Conservation (phyloP, 108 stramenopile genomes). For the Nannochloropsis oceanica region DNA sequence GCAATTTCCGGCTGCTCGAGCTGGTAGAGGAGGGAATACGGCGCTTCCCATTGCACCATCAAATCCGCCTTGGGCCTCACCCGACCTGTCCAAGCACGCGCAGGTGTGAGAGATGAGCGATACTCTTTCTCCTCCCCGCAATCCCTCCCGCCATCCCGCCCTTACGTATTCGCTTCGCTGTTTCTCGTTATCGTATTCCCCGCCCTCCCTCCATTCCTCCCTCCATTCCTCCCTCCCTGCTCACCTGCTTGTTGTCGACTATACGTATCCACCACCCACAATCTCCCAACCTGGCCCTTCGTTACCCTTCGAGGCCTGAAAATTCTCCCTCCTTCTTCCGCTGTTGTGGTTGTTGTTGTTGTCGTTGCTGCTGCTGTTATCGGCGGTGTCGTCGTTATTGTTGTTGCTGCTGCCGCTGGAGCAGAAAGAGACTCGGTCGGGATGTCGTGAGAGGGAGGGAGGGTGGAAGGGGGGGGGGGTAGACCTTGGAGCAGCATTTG, state of each 20-base stretch:
- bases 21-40: conserved; percentile 1
- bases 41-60: conserved; percentile 13
- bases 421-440: neutral
- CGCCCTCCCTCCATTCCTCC: no score
- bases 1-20: neutral
- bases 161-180: no score
- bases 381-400: neutral
- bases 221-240: neutral
- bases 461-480: neutral
- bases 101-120: no score
- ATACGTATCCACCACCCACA: neutral
- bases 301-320: neutral
- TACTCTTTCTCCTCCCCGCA: no score
- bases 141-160: no score
- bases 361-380: neutral
- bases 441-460: neutral
- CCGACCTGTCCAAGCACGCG: neutral
- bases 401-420: neutral
- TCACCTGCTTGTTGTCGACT: neutral
- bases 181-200: no score
- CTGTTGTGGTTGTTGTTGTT: neutral
- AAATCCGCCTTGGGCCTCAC: conserved; percentile 18
- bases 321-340: neutral
- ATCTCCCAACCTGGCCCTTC: neutral
- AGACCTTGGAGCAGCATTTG: no score